Base-by-base conservation (phyloP, 148 eudicot genomes). In the Spergularia marina region DNA sequence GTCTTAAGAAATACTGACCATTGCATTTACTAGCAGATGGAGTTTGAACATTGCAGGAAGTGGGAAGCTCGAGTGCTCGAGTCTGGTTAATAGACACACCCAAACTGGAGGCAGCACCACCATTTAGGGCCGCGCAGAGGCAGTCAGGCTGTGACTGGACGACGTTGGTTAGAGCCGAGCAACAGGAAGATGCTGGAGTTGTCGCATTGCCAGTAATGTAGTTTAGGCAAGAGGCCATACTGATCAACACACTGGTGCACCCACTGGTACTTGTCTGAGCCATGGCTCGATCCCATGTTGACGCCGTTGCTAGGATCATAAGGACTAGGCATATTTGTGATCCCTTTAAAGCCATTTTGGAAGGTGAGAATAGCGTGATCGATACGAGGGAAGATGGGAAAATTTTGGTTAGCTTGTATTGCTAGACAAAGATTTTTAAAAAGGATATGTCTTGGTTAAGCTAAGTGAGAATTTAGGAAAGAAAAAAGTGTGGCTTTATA, bases 151-250 rank as follows among this genome's bases (percentile, higher is more conserved):
- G 84, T 54, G 86, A 74, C 57, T 81, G 71, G 2, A 86, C 87
- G 3, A 88, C 85, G 16, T 53, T 85, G 25, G 80, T 75, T 49
- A 89, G 81, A 66, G 83, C 76, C 57, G 87, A 66, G 81, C 90
- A 89, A 73, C 92, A 89, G 0, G 88, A 62, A 10, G 92, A 66
- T 12, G 90, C 81, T 0, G 92, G 92, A 4, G 74, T 74, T 3
- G 90, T 80, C 23, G 89, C 80, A 77, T 82, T 89, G 39, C 90
- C 92, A 8, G 82, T 78, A 55, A 89, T 87, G 81, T 84, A 89
- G 75, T 85, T 83, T 20, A 89, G 83, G 79, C 92, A 89, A 51
- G 90, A 85, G 0, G 92, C 85, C 84, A 89, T 65, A 82, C 79
- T 85, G 8, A 87, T 62, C 4, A 89, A 49, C 55, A 72, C 86